Base-by-base conservation (phyloP, 2,329 filamentous ascomycete species). In the Fonsecaea erecta region DNA sequence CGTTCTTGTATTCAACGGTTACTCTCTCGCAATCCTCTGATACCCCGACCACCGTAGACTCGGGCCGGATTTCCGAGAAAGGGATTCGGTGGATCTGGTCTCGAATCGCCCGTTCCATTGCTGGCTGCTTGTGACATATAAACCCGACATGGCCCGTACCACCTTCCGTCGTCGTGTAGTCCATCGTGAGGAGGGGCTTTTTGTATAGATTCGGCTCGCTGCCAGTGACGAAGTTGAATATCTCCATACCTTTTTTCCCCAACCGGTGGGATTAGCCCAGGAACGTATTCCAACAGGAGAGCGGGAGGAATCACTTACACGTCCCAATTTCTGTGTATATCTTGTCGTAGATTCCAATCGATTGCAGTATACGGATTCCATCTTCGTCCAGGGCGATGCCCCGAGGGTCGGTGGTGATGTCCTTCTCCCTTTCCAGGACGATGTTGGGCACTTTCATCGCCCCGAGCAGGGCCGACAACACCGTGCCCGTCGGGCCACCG, bases 321-420 rank as follows among this genome's bases (percentile, higher is more conserved):
- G 68, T 65, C 3, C 74, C 74, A 40, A 76, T 74, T 21, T 74
- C 71, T 5, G 72, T 70, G 52, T 70, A 75, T 26, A 75, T 60
- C 34, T 66, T 58, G 5, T 73, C 68, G 54, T 75, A 76, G 11
- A 75, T 61, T 0, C 74, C 74, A 9, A 74, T 67, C 1, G 70
- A 72, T 52, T 76, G 74, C n/a, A 75, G 24, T 30, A 69, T 54
- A 9, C 74, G 70, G 58, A 76, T 75, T 1, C 74, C 74, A 64
- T 76, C 74, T 43, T 76, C 74, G 53, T 75, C 74, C 18, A 76
- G 66, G 2, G 72, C 73, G 52, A 76, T 75, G 1, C 73, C 74
- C 52, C 74, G 63, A 1, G 74, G 73, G 64, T 76, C 74, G n/a
- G 73, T 73, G 1, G 71, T 73, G n/a, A 75, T 74, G 18, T 68